Evolutionary conservation across 768 basidiomycete species (phyloP).

Genomic region (Boletellus ananiceps): DNA sequence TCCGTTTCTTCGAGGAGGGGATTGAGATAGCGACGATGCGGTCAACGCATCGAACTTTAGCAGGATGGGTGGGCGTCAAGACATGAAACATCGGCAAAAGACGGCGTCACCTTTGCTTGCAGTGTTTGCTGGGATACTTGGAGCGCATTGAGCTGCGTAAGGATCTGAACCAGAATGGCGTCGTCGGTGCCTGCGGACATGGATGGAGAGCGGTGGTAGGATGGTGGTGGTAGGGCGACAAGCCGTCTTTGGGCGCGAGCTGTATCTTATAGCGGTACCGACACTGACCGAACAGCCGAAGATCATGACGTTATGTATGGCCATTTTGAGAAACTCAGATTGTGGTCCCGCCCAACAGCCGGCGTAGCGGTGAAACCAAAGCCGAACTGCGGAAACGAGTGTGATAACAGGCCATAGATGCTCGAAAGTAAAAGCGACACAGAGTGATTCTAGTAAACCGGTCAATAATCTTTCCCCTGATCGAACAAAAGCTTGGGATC

Average conservation of each 20-base stretch:
- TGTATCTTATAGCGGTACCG: slow-evolving; percentile 4
- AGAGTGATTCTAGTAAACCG: neutral
- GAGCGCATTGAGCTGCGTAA: slow-evolving; percentile 64
- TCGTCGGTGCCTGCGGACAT: slow-evolving; percentile 38
- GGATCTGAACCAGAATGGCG: slow-evolving; percentile 65
- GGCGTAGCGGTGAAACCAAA: neutral
- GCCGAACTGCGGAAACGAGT: neutral
- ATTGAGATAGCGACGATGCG: slow-evolving; percentile 21
- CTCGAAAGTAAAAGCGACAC: neutral
- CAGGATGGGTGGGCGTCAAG: slow-evolving; percentile 1
- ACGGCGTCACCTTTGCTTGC: slow-evolving; percentile 64
- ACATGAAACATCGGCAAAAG: neutral
- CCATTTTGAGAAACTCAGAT: neutral
- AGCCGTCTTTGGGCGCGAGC: neutral
- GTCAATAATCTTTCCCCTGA: slow-evolving; percentile 7
- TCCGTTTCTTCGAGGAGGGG: slow-evolving; percentile 23
- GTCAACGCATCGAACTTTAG: slow-evolving; percentile 50
- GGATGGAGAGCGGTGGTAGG: slow-evolving; percentile 1
- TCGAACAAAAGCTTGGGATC: slow-evolving; percentile 17
- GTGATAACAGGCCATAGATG: neutral
- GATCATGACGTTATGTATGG: slow-evolving; percentile 1
- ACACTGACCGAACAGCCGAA: neutral
- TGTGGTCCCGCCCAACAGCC: too few relatives aligned
- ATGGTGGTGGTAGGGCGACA: slow-evolving; percentile 12
- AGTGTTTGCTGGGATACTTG: slow-evolving; percentile 73